Evolutionary conservation across 257 asterid species (phyloP).

Genomic region (Plectranthus barbatus): DNA sequence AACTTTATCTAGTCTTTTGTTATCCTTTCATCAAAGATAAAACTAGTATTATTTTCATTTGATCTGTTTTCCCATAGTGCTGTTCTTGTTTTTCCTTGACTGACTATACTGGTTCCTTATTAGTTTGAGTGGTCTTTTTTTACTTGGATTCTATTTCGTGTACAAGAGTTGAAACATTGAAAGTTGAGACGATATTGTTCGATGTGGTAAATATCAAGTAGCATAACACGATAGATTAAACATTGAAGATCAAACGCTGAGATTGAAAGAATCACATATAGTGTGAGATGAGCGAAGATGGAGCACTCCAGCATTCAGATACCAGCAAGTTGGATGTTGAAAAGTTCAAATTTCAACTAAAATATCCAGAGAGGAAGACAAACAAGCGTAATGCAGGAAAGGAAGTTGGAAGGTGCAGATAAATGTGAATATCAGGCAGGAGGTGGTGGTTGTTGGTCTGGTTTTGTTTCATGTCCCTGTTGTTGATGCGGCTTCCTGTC

Average conservation of each 20-base stretch:
- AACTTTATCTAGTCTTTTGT: too few relatives aligned
- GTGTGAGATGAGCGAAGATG: not conserved
- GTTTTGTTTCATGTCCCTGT: conserved; percentile 17
- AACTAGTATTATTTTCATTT: too few relatives aligned
- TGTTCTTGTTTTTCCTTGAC: too few relatives aligned
- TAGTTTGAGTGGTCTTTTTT: not conserved
- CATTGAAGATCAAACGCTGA: not conserved
- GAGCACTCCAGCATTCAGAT: not conserved
- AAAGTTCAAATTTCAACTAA: not conserved
- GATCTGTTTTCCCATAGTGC: too few relatives aligned
- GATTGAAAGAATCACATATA: not conserved
- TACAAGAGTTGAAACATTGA: too few relatives aligned
- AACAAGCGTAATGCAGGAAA: too few relatives aligned
- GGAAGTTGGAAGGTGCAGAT: too few relatives aligned
- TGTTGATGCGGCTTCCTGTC: conserved; percentile 27
- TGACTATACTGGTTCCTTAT: not conserved
- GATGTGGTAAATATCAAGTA: too few relatives aligned
- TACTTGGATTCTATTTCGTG: not conserved
- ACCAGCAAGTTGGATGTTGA: not conserved
- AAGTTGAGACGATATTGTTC: not conserved
- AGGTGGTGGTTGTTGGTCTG: conserved; percentile 26
- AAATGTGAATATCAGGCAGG: conserved; percentile 19
- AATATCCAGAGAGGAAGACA: not conserved
- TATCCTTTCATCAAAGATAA: too few relatives aligned
- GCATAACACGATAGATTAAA: not conserved